Evolutionary conservation across 176 grass and related monocot species (phyloP).

Genomic region (Calamus simplicifolius): DNA sequence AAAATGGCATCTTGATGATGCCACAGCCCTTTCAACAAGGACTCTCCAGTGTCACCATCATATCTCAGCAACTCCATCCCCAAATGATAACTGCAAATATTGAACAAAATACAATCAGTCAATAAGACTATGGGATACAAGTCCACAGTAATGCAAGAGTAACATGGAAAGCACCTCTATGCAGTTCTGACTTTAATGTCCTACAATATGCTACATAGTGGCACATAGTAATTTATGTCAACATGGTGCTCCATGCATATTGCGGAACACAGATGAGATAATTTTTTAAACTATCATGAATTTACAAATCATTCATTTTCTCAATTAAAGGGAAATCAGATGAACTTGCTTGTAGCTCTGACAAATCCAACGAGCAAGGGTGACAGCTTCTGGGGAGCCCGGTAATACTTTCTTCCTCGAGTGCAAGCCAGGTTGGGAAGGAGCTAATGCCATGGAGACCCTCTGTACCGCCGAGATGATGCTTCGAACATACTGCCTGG

Average conservation of each 20-base stretch:
- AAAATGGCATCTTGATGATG: slow-evolving; percentile 86
- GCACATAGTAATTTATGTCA: too few relatives aligned
- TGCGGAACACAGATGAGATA: too few relatives aligned
- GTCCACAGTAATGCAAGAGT: too few relatives aligned
- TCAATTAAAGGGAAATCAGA: neutral
- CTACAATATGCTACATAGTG: too few relatives aligned
- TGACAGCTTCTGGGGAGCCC: slow-evolving; percentile 74
- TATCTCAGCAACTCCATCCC: slow-evolving; percentile 69
- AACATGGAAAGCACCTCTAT: too few relatives aligned
- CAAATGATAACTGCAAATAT: slow-evolving; percentile 60
- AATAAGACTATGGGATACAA: too few relatives aligned
- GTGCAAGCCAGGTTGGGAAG: slow-evolving; percentile 37
- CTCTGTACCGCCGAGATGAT: slow-evolving; percentile 84
- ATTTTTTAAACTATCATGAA: too few relatives aligned
- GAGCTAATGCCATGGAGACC: slow-evolving; percentile 71
- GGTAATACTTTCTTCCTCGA: slow-evolving; percentile 46
- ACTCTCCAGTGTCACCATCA: slow-evolving; percentile 49
- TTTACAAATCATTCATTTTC: too few relatives aligned
- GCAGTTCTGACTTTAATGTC: too few relatives aligned
- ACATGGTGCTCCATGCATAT: too few relatives aligned
- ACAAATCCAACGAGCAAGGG: slow-evolving; percentile 83
- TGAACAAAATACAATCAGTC: neutral
- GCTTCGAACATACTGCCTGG: slow-evolving; percentile 80
- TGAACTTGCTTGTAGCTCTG: slow-evolving; percentile 81
- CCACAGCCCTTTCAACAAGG: slow-evolving; percentile 81